A percentile compares a stretch with the other conserved stretches of the same genome.
These are phyloP conservation scores for Leucocoprinus gongylophorus DNA, from an alignment of 1,284 basidiomycete genomes.

Conservation along the genomic window DNA sequence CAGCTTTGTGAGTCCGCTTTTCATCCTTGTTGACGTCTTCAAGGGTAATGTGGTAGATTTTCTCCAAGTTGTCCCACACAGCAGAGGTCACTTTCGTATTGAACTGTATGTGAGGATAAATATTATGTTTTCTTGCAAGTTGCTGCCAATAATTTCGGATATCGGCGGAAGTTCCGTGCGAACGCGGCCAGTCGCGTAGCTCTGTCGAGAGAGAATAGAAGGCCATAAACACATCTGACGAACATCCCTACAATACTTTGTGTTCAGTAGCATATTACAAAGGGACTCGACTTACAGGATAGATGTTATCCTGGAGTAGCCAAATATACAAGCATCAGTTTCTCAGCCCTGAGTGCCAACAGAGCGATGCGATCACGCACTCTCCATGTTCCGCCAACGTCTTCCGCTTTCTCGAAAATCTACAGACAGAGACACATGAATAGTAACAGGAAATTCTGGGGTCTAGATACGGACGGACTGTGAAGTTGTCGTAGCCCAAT, in stretches of 20 bases:
- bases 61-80: slow-evolving; percentile 32
- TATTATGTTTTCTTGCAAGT: slow-evolving; percentile 26
- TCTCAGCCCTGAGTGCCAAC: no score
- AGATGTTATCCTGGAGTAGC: slow-evolving; percentile 25
- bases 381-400: slow-evolving; percentile 35
- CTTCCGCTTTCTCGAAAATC: slow-evolving; percentile 30
- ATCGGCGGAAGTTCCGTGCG: slow-evolving; percentile 26
- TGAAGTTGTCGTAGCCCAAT: slow-evolving; percentile 30
- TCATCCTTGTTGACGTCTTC: slow-evolving; percentile 25
- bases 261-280: not conserved
- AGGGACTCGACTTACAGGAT: slow-evolving; percentile 22
- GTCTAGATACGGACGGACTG: slow-evolving; percentile 17
- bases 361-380: slow-evolving; percentile 19
- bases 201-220: slow-evolving; percentile 36
- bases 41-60: slow-evolving; percentile 30
- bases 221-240: slow-evolving; percentile 28
- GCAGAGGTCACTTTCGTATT: slow-evolving; percentile 32
- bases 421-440: slow-evolving; percentile 11
- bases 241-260: slow-evolving; percentile 21
- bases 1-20: slow-evolving; percentile 19
- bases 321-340: not conserved
- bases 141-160: slow-evolving; percentile 31
- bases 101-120: slow-evolving; percentile 24
- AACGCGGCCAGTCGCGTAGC: slow-evolving; percentile 29
- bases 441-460: slow-evolving; percentile 9